Conservation (phyloP, 2,329 filamentous ascomycete species). For the Exophiala alcalophila region DNA sequence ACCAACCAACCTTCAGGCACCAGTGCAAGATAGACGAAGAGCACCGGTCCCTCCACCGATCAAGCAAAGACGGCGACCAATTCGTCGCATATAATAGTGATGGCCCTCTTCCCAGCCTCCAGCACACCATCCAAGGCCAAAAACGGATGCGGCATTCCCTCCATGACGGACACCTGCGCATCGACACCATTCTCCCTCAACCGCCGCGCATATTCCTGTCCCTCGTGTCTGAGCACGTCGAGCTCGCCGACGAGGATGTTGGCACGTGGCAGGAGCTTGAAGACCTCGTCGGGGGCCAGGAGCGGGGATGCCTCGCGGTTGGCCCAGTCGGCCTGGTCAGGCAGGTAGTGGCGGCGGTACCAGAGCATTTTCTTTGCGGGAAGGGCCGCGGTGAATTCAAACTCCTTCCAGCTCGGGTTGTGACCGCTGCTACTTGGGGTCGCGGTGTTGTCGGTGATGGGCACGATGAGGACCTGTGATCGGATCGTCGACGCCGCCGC, state of each 20-base stretch:
- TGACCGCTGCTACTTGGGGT: constrained; percentile 42
- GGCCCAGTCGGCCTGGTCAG: constrained; percentile 44
- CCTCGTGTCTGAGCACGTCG: constrained; percentile 57
- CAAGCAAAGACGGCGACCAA: constrained; percentile 17
- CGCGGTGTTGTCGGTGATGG: constrained; percentile 59
- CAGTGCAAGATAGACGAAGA: too few relatives aligned
- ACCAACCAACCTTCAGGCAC: too few relatives aligned
- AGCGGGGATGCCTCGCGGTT: constrained; percentile 56
- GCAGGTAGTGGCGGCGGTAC: constrained; percentile 59
- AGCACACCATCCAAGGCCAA: constrained; percentile 57
- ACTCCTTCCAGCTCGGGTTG: constrained; percentile 50
- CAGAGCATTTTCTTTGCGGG: constrained; percentile 59
- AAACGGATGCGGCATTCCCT: constrained; percentile 58
- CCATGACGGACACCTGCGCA: constrained; percentile 51
- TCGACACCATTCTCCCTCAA: constrained; percentile 47
- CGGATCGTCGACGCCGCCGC: constrained; percentile 12
- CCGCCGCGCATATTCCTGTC: constrained; percentile 51
- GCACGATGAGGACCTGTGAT: constrained; percentile 56
- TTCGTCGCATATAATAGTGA: constrained; percentile 45
- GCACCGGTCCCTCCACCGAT: too few relatives aligned
- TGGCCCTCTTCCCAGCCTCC: constrained; percentile 51
- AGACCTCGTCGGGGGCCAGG: constrained; percentile 49
- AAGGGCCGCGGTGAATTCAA: constrained; percentile 52
- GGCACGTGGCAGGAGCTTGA: constrained; percentile 50
- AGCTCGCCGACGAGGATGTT: constrained; percentile 55